A percentile compares a stretch with the other conserved stretches of the same genome.
Evolutionary conservation across 768 basidiomycete genomes (phyloP).

Genomic region (Amanita rubescens): DNA sequence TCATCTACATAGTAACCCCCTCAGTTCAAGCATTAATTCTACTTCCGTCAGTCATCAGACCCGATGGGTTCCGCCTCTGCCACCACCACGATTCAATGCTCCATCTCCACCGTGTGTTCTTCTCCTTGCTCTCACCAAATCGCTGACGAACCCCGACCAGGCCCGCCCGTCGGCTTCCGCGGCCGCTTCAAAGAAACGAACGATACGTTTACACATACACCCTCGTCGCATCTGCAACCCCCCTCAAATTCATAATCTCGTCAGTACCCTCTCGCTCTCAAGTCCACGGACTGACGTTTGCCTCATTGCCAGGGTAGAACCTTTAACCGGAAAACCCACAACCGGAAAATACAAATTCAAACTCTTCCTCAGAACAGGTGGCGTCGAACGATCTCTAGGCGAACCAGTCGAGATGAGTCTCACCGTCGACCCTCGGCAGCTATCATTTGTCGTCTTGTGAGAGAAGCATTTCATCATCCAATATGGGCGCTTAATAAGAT

Average conservation of each 20-base stretch:
- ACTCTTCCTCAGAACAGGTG: conserved; percentile 46
- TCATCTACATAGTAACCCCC: too few relatives aligned
- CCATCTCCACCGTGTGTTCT: neutral
- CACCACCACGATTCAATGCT: conserved; percentile 10
- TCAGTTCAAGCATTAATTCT: conserved; percentile 13
- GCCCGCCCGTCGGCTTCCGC: conserved; percentile 11
- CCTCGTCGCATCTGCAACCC: conserved; percentile 34
- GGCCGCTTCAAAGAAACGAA: conserved; percentile 26
- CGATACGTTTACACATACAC: conserved; percentile 49
- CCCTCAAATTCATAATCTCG: conserved; percentile 45
- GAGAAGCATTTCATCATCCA: neutral
- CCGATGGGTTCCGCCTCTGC: too few relatives aligned
- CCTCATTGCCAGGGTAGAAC: conserved; percentile 33
- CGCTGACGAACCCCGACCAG: conserved; percentile 7
- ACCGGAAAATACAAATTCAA: conserved; percentile 45
- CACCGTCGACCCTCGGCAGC: conserved; percentile 41
- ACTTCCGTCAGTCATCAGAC: neutral
- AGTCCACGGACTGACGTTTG: neutral
- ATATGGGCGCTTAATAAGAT: neutral
- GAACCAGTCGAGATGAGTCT: conserved; percentile 40
- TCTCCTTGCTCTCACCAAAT: conserved; percentile 3
- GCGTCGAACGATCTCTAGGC: conserved; percentile 46
- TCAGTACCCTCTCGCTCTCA: conserved; percentile 22
- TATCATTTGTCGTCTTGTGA: conserved; percentile 60
- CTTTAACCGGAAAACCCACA: conserved; percentile 29